Conservation (phyloP, 306 rosid species). For the Sechiopsis laciniata region DNA sequence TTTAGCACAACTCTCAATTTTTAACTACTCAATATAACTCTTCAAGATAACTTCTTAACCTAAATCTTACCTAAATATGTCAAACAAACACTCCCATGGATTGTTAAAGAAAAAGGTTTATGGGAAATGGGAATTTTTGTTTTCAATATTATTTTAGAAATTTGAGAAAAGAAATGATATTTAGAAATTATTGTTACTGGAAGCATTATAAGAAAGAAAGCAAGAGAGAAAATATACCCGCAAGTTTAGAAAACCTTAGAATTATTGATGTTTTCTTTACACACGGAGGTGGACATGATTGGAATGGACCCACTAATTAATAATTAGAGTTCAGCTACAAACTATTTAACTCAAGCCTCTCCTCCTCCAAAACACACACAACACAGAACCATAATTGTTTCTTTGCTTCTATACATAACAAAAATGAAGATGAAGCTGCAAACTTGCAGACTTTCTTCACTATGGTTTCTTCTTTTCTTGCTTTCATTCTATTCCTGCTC, state of each 20-base stretch:
- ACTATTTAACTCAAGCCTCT: not conserved
- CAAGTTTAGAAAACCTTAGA: not conserved
- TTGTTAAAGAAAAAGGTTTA: not conserved
- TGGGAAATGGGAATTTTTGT: not conserved
- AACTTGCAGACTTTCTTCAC: slow-evolving; percentile 23
- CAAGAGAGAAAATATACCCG: no score
- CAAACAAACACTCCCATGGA: no score
- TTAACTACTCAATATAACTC: no score
- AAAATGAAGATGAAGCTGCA: slow-evolving; percentile 33
- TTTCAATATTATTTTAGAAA: no score
- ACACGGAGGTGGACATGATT: slow-evolving; percentile 21
- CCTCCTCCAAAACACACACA: not conserved
- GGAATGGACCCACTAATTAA: slow-evolving; percentile 12
- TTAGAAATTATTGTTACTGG: no score
- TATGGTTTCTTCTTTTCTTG: slow-evolving; percentile 31
- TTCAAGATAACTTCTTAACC: no score
- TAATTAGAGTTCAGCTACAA: not conserved
- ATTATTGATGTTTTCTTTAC: slow-evolving; percentile 10
- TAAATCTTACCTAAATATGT: no score
- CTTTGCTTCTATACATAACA: not conserved
- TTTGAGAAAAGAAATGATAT: not conserved
- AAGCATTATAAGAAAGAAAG: no score
- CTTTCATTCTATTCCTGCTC: not conserved
- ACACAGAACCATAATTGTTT: not conserved
- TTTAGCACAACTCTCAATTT: no score